phyloP scores from a whole-genome alignment of 2,329 filamentous ascomycete species.

The Aspergillus neoniger region DNA sequence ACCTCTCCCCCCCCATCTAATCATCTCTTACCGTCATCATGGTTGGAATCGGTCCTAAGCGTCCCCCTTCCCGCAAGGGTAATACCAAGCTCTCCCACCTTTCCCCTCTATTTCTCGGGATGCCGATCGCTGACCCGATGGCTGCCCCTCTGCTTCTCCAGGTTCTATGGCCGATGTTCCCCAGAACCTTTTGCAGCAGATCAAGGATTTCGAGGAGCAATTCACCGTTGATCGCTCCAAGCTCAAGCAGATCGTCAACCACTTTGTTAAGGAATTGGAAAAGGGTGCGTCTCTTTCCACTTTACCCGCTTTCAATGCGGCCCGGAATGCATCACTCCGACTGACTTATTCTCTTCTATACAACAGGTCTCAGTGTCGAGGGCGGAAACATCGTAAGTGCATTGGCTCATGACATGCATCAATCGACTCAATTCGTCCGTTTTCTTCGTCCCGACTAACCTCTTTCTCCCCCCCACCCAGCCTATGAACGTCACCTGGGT shows the following conservation, averaged over 20 bases:
- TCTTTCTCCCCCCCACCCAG: constrained; percentile 46
- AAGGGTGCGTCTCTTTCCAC: constrained; percentile 62
- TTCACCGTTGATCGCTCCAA: constrained; percentile 78
- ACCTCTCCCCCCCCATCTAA: background rate
- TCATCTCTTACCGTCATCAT: constrained; percentile 46
- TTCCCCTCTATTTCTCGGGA: background rate
- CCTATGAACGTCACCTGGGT: constrained; percentile 99
- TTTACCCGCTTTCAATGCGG: background rate
- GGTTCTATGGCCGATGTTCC: constrained; percentile 91
- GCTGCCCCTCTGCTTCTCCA: constrained; percentile 38
- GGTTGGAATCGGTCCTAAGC: constrained; percentile 66
- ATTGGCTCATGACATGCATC: background rate
- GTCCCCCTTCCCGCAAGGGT: constrained; percentile 72
- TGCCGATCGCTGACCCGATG: constrained; percentile 6
- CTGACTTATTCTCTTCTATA: background rate
- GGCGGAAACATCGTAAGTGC: constrained; percentile 85
- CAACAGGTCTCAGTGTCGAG: constrained; percentile 75
- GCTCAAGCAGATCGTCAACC: constrained; percentile 85
- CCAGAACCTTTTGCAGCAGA: constrained; percentile 77
- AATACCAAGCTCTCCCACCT: constrained; percentile 36
- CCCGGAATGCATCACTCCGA: background rate
- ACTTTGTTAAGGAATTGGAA: constrained; percentile 84
- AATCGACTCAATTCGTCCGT: background rate
- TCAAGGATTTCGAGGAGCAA: constrained; percentile 77
- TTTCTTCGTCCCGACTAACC: background rate